A percentile compares a stretch with the other conserved stretches of the same genome.
phyloP scores from a whole-genome alignment of 495 filamentous ascomycete genomes.

The Evernia prunastri region DNA sequence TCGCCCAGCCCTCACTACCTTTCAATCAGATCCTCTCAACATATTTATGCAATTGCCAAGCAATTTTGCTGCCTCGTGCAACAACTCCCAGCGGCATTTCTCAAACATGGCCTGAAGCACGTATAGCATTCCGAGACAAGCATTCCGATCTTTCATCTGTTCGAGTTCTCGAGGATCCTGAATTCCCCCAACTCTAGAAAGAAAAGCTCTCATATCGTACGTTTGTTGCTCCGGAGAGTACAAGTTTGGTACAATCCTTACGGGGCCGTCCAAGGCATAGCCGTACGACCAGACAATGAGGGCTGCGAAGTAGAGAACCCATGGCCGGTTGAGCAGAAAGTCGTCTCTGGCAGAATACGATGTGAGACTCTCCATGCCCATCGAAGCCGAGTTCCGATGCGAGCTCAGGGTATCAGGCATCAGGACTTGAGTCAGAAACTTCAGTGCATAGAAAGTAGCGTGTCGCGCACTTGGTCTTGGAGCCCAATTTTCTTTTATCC shows the following conservation, averaged over 20 bases:
- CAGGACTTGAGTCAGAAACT: conserved; percentile 76
- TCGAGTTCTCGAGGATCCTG: conserved; percentile 76
- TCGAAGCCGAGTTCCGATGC: conserved; percentile 29
- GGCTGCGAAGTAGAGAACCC: conserved; percentile 93
- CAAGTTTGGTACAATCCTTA: conserved; percentile 47
- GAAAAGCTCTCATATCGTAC: conserved; percentile 71
- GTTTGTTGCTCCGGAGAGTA: conserved; percentile 57
- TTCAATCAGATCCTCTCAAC: conserved; percentile 31
- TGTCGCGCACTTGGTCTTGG: conserved; percentile 87
- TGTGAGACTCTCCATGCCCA: conserved; percentile 24
- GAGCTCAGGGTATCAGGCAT: conserved; percentile 45
- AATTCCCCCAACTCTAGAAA: conserved; percentile 66
- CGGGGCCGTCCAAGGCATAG: conserved; percentile 80
- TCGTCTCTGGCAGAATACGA: conserved; percentile 82
- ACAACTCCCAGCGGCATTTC: conserved; percentile 81
- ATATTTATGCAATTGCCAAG: conserved; percentile 73
- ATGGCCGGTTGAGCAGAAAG: conserved; percentile 83
- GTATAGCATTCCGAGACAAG: conserved; percentile 74
- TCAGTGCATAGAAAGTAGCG: conserved; percentile 87
- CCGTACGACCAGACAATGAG: conserved; percentile 95
- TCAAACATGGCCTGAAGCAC: conserved; percentile 75
- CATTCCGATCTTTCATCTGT: conserved; percentile 67
- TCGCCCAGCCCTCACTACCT: not conserved
- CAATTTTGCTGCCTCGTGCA: conserved; percentile 77
- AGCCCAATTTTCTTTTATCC: conserved; percentile 87